Conservation (phyloP, 2,329 filamentous ascomycete genomes). For the Ilyonectria robusta region DNA sequence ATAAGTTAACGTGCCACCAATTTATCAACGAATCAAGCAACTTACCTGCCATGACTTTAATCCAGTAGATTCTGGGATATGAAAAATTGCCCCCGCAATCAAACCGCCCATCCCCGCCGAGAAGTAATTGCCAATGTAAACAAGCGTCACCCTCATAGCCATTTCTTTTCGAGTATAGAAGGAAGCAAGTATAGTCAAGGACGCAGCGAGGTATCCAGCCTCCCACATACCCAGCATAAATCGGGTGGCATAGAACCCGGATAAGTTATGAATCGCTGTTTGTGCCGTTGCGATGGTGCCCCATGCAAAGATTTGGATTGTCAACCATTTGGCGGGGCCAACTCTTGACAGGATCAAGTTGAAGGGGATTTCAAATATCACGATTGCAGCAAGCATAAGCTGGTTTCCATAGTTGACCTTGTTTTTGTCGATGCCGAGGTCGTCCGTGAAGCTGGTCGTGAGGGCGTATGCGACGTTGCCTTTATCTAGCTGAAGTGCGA, state of each 20-base stretch:
- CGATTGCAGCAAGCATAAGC: conserved; percentile 61
- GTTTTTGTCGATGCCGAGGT: conserved; percentile 62
- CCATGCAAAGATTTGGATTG: conserved; percentile 36
- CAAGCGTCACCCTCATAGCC: conserved; percentile 32
- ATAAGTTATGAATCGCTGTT: conserved; percentile 30
- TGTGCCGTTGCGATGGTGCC: conserved; percentile 37
- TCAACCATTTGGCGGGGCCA: conserved; percentile 31
- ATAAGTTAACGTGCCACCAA: neutral
- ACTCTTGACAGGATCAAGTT: conserved; percentile 28
- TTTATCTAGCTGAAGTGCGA: conserved; percentile 45
- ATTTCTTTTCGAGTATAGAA: conserved; percentile 41
- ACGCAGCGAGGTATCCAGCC: conserved; percentile 40
- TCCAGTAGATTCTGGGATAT: conserved; percentile 16
- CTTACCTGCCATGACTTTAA: conserved; percentile 24
- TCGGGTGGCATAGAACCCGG: conserved; percentile 34
- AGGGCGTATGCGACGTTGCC: conserved; percentile 62
- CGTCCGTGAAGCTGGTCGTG: conserved; percentile 62
- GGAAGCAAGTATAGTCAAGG: conserved; percentile 34
- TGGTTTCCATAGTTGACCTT: conserved; percentile 65
- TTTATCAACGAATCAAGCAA: neutral
- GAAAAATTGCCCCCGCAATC: conserved; percentile 30
- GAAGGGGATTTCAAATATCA: conserved; percentile 54
- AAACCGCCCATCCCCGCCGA: conserved; percentile 22
- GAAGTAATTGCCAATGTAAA: conserved; percentile 35
- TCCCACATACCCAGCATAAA: conserved; percentile 41